Percentiles rank a stretch among this genome's conserved stretches.
These are phyloP conservation scores for Pseudozyma thailandica DNA, from an alignment of 1,284 basidiomycete genomes.

Conservation along the genomic window DNA sequence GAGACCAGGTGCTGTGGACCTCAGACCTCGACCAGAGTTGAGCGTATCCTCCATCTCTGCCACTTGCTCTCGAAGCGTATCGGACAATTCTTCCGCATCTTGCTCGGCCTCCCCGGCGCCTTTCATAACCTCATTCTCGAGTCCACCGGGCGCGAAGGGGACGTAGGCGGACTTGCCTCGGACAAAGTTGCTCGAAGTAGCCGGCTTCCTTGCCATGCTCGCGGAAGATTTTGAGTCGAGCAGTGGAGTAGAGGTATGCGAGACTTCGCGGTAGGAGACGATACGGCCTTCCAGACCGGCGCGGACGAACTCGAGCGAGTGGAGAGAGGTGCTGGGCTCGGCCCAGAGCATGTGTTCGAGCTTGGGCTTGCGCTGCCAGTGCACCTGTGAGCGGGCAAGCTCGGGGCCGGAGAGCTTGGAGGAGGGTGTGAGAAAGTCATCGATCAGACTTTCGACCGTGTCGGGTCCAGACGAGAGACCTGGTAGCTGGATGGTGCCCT, in stretches of 20 bases:
- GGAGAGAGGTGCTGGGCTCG: conserved; percentile 49
- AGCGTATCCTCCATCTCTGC: conserved; percentile 48
- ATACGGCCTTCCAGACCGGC: conserved; percentile 63
- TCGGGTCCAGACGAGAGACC: conserved; percentile 3
- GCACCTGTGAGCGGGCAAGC: conserved; percentile 32
- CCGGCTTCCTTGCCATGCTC: conserved; percentile 84
- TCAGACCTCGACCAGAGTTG: conserved; percentile 36
- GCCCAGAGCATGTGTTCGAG: conserved; percentile 54
- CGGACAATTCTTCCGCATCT: conserved; percentile 15
- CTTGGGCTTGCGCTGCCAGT: conserved; percentile 48
- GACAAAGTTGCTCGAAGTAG: conserved; percentile 79
- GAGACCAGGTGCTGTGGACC: conserved; percentile 39
- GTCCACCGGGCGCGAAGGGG: conserved; percentile 70
- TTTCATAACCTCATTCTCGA: conserved; percentile 52
- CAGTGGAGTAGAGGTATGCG: conserved; percentile 29
- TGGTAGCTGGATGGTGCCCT: background rate
- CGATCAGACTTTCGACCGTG: conserved; percentile 21
- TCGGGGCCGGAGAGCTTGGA: conserved; percentile 17
- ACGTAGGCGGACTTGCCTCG: conserved; percentile 90
- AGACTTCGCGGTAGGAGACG: conserved; percentile 56
- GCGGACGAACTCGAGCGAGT: conserved; percentile 62
- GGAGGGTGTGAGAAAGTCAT: conserved; percentile 35
- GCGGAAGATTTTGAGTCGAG: conserved; percentile 69
- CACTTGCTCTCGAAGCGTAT: conserved; percentile 29
- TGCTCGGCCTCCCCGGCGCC: conserved; percentile 18